Conservation (phyloP, 2,329 filamentous ascomycete species). For the Aspergillus chevalieri region DNA sequence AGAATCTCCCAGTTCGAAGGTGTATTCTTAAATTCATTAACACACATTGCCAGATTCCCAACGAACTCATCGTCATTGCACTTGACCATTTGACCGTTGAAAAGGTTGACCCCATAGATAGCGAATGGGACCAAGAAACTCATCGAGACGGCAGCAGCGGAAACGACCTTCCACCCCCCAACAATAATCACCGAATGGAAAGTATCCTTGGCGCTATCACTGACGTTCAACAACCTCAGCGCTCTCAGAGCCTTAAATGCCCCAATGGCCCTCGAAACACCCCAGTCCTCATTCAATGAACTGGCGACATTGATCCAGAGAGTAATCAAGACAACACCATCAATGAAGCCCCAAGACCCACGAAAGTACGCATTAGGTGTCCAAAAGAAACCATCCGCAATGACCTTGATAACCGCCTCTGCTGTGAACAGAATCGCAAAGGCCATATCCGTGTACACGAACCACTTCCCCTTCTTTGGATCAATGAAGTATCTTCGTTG, state of each 20-base stretch:
- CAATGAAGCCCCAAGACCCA: conserved; percentile 94
- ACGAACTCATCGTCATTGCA: conserved; percentile 71
- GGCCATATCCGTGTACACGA: conserved; percentile 85
- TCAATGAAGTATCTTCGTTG: conserved; percentile 72
- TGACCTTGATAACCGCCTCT: conserved; percentile 84
- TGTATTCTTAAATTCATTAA: conserved; percentile 70
- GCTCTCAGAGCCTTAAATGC: conserved; percentile 96
- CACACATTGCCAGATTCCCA: conserved; percentile 59
- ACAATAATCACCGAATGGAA: conserved; percentile 95
- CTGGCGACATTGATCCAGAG: conserved; percentile 93
- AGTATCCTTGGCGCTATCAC: conserved; percentile 88
- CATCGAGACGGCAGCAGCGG: conserved; percentile 86
- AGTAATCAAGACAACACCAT: conserved; percentile 82
- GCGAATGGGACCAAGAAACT: conserved; percentile 94
- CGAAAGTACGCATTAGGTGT: conserved; percentile 96
- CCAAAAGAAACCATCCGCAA: conserved; percentile 93
- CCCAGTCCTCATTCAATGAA: conserved; percentile 71
- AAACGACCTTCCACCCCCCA: conserved; percentile 89
- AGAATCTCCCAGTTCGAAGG: conserved; percentile 82
- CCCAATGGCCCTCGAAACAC: conserved; percentile 82
- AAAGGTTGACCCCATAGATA: conserved; percentile 90
- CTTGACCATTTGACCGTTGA: conserved; percentile 69
- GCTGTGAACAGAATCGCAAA: conserved; percentile 82
- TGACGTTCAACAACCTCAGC: conserved; percentile 85
- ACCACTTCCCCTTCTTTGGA: conserved; percentile 69